Base-by-base conservation (phyloP, 176 grass and related monocot genomes). In the Triticum monococcum region DNA sequence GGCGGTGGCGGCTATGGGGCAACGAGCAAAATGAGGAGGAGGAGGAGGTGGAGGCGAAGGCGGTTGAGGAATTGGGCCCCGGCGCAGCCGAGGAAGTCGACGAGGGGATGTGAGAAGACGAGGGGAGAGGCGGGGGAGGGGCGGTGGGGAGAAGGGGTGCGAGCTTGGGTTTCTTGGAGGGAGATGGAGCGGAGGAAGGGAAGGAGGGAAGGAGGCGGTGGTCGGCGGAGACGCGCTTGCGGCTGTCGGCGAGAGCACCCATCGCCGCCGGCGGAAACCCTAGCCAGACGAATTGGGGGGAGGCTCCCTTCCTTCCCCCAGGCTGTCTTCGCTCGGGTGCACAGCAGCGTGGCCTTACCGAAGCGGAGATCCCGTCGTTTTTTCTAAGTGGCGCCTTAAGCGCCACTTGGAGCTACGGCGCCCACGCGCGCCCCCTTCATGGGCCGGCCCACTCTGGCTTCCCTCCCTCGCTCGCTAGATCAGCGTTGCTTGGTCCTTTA, bases 201-300 rank as follows among this genome's bases (percentile, higher is more conserved):
- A 62, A 83, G 33, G 82, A 85, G 12, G 86, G 60, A 28, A 65
- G 56, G 69, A 81, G 80, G 72, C 52, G 75, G 60, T 92, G 86
- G 66, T 92, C 86, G 41, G 78, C 77, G 50, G 89, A 84, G 72
- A 88, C 86, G 65, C 93, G 93, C 93, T 95, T 95, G 76, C 91
- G 93, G 86, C 79, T 95, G 80, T 95, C 93, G 48, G 91, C 91
- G 73, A 91, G 91, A 81, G 93, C 93, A 66, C 91, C 93, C 93
- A 93, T 95, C 76, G 67, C 71, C 83, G 83, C 9, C 73, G 86
- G 45, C 57, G 66, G 79, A 90, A 90, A 92, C 91, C 91, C 80
- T 92, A 92, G 50, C 18, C 9, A 92, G 60, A 32, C 32, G 37
- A 46, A 63, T 62, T 54, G 28, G 64, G 64, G 2, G 12, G 26